phyloP scores from a whole-genome alignment of 306 rosid genomes.

The Cicer yamashitae region DNA sequence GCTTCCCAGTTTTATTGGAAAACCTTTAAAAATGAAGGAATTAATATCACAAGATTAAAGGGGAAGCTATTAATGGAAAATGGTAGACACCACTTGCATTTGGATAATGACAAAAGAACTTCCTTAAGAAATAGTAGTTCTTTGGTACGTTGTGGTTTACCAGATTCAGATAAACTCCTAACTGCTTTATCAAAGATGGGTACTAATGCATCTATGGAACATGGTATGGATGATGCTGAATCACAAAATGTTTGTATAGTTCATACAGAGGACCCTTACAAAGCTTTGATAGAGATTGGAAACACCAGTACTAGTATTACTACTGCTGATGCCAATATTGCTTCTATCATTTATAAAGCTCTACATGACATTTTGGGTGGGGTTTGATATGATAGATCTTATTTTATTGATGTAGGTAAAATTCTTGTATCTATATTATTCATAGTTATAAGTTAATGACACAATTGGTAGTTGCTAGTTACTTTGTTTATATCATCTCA shows the following conservation, averaged over 20 bases:
- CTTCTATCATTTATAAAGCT: constrained; percentile 61
- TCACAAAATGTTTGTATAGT: constrained; percentile 41
- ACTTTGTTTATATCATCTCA: constrained; percentile 17
- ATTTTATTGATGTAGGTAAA: constrained; percentile 9
- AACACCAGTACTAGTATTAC: constrained; percentile 56
- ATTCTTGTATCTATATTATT: constrained; percentile 19
- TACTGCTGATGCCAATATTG: constrained; percentile 54
- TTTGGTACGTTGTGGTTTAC: constrained; percentile 62
- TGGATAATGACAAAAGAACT: constrained; percentile 40
- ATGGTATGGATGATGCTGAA: constrained; percentile 39
- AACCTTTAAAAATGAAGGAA: constrained; percentile 56
- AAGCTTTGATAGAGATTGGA: constrained; percentile 67
- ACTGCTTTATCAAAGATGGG: constrained; percentile 64
- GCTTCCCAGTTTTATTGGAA: constrained; percentile 70
- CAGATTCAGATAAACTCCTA: constrained; percentile 60
- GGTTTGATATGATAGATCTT: constrained; percentile 43
- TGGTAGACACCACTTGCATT: constrained; percentile 57
- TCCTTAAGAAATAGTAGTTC: constrained; percentile 47
- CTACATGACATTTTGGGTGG: constrained; percentile 56
- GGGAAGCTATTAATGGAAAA: constrained; percentile 62
- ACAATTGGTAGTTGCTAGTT: not conserved
- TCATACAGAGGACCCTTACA: constrained; percentile 58
- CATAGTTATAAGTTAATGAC: not conserved
- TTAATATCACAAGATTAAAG: constrained; percentile 63
- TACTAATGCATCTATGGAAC: constrained; percentile 56